A percentile compares a stretch with the other conserved stretches of the same genome.
These are phyloP conservation scores for Spatholobus suberectus DNA, from an alignment of 306 rosid species.

Conservation along the genomic window DNA sequence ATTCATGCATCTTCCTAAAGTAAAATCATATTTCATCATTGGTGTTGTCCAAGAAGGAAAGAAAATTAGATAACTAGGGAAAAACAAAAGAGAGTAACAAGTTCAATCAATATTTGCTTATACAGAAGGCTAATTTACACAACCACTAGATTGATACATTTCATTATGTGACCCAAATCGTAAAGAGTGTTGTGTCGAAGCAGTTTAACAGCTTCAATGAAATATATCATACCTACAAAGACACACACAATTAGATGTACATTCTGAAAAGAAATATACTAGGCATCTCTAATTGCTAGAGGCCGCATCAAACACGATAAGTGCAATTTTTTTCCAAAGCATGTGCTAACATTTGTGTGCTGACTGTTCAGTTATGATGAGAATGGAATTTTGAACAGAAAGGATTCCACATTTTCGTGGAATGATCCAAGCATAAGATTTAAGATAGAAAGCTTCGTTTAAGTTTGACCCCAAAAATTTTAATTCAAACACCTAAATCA, in stretches of 20 bases:
- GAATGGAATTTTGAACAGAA: constrained; percentile 14
- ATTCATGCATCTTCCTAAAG: constrained; percentile 79
- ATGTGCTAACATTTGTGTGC: neutral
- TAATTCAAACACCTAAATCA: constrained; percentile 2
- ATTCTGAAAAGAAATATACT: neutral
- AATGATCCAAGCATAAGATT: neutral
- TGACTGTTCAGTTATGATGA: neutral
- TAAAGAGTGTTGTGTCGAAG: neutral
- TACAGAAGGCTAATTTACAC: constrained; percentile 26
- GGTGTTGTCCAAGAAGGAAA: constrained; percentile 41
- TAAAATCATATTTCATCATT: constrained; percentile 59
- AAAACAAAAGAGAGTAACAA: constrained; percentile 16
- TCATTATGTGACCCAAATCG: constrained; percentile 13
- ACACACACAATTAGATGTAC: neutral
- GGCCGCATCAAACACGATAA: neutral
- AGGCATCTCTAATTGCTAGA: neutral
- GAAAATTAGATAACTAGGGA: constrained; percentile 23
- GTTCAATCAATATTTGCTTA: constrained; percentile 18
- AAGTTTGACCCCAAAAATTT: neutral
- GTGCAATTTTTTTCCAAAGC: neutral
- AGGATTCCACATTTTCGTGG: neutral
- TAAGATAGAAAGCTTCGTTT: neutral
- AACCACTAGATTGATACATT: constrained; percentile 1
- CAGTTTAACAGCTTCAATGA: neutral
- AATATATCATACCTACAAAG: neutral